Conservation (phyloP, 140 eudicot species). For the Flaveria floridana region DNA sequence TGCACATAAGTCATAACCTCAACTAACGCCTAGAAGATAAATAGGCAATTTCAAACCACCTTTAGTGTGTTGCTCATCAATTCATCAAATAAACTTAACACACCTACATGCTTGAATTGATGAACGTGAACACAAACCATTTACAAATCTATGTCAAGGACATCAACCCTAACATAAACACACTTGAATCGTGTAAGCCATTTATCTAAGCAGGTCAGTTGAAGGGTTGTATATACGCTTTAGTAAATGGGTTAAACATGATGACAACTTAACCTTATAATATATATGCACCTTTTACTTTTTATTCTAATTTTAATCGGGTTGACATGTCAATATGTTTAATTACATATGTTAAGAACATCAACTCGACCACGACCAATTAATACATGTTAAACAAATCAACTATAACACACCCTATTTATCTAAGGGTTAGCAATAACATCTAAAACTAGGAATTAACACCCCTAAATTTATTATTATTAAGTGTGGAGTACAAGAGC, state of each 20-base stretch:
- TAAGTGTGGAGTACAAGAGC: slow-evolving; percentile 8
- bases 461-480: neutral
- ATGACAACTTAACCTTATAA: neutral
- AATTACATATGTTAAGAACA: neutral
- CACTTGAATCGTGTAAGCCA: neutral
- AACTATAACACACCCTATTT: neutral
- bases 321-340: neutral
- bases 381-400: neutral
- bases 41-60: neutral
- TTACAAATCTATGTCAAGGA: neutral
- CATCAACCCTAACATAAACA: neutral
- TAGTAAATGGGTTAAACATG: neutral
- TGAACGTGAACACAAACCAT: neutral
- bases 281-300: too few species aligned
- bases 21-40: neutral
- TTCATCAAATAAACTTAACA: neutral
- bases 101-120: neutral
- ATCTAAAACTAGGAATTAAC: neutral
- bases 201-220: neutral
- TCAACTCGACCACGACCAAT: neutral
- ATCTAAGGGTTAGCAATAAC: neutral
- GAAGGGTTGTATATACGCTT: neutral
- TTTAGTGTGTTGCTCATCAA: neutral
- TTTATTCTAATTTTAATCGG: neutral
- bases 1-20: slow-evolving; percentile 2